phyloP scores from a whole-genome alignment of 208 protist genomes.

The Wallacemonas sp. region DNA sequence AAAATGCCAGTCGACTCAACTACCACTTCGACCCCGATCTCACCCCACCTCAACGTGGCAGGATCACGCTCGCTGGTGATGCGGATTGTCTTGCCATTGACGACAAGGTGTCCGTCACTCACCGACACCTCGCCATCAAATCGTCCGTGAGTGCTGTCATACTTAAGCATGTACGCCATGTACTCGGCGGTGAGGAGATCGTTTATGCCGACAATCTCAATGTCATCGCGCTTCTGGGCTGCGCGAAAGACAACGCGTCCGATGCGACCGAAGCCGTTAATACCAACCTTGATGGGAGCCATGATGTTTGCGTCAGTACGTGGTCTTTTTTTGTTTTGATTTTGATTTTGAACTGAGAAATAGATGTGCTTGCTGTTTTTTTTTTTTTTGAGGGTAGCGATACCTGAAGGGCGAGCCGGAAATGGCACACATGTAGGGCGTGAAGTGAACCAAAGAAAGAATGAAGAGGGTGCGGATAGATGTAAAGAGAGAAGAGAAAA shows the following conservation, averaged over 20 bases:
- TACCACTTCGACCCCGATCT: conserved; percentile 90
- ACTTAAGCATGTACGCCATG: conserved; percentile 94
- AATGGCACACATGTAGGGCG: too few species aligned
- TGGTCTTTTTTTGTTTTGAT: conserved; percentile 8
- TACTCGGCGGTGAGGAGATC: conserved; percentile 95
- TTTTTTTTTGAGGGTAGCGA: conserved; percentile 23
- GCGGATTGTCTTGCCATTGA: conserved; percentile 51
- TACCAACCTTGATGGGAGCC: conserved; percentile 72
- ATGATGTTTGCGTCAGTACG: conserved; percentile 12
- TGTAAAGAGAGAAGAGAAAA: too few species aligned
- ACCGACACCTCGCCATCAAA: conserved; percentile 68
- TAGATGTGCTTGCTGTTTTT: too few species aligned
- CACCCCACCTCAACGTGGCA: conserved; percentile 90
- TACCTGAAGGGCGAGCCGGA: too few species aligned
- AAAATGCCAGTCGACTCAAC: conserved; percentile 98
- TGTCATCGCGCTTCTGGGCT: conserved; percentile 48
- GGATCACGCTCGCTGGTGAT: conserved; percentile 74
- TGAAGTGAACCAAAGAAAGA: too few species aligned
- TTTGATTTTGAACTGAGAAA: conserved; percentile 17
- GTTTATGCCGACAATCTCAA: conserved; percentile 94
- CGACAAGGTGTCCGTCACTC: conserved; percentile 32
- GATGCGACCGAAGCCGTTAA: conserved; percentile 97
- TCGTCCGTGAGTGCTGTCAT: conserved; percentile 94
- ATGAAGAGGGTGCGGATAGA: too few species aligned
- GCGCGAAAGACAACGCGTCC: conserved; percentile 93